These are phyloP conservation scores for Fusarium anguioides DNA, from an alignment of 2,329 filamentous ascomycete genomes.

Conservation along the genomic window DNA sequence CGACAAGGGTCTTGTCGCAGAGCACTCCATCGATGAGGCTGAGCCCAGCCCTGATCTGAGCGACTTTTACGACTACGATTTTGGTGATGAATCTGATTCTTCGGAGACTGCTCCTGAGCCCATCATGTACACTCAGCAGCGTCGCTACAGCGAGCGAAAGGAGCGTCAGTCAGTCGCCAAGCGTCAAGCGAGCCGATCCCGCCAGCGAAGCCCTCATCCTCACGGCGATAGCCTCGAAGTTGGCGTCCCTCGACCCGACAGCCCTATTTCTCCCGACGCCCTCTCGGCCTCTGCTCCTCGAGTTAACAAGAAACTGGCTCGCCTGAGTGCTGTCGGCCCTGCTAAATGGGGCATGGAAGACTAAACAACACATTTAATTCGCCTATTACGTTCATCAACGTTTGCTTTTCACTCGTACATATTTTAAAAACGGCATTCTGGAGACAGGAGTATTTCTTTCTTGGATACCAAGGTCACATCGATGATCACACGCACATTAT, in stretches of 20 bases:
- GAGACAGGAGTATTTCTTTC: conserved; percentile 34
- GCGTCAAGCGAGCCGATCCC: conserved; percentile 23
- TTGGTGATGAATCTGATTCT: conserved; percentile 42
- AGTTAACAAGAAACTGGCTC: conserved; percentile 54
- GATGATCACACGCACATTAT: conserved; percentile 32
- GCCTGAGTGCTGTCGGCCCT: conserved; percentile 50
- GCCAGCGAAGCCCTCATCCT: conserved; percentile 2
- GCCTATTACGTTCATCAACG: conserved; percentile 20
- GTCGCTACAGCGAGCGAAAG: conserved; percentile 17
- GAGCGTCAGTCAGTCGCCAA: conserved; percentile 20
- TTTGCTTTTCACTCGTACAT: conserved; percentile 18
- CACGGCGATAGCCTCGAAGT: conserved; percentile 31
- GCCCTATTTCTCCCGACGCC: conserved; percentile 51
- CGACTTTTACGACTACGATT: conserved; percentile 54
- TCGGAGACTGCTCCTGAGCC: conserved; percentile 33
- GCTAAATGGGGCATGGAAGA: conserved; percentile 41
- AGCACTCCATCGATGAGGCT: conserved; percentile 39
- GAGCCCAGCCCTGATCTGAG: conserved; percentile 54
- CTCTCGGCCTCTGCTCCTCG: conserved; percentile 45
- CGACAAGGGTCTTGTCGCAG: conserved; percentile 42
- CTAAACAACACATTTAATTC: conserved; percentile 12
- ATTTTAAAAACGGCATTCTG: conserved; percentile 27
- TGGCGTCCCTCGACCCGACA: conserved; percentile 56
- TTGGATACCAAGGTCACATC: conserved; percentile 39
- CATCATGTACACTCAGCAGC: conserved; percentile 30